Conservation (phyloP, 345 rosid species). For the Pistacia vera region DNA sequence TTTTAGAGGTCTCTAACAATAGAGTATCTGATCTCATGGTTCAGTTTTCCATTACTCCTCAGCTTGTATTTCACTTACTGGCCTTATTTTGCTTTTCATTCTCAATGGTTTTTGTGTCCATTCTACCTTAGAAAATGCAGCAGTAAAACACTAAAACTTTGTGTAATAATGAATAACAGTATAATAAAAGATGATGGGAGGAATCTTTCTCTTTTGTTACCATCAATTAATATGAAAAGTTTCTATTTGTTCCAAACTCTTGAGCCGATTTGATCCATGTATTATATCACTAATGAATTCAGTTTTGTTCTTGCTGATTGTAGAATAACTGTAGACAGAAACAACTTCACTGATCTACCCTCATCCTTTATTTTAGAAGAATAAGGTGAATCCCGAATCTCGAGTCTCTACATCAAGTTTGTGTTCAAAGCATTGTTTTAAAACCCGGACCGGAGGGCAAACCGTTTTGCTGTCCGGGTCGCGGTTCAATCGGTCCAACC, state of each 20-base stretch:
- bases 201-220: too few relatives aligned
- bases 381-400: too few relatives aligned
- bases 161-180: neutral
- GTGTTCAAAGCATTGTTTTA: too few relatives aligned
- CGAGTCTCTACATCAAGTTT: too few relatives aligned
- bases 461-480: too few relatives aligned
- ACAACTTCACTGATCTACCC: too few relatives aligned
- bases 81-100: neutral
- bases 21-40: neutral
- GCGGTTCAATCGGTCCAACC: too few relatives aligned
- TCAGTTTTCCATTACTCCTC: neutral
- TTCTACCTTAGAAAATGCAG: neutral
- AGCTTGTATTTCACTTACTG: neutral
- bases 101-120: neutral
- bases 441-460: too few relatives aligned
- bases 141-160: neutral
- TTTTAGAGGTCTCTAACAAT: constrained; percentile 3
- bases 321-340: too few relatives aligned
- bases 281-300: neutral
- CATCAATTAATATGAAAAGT: neutral
- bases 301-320: neutral
- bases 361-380: too few relatives aligned
- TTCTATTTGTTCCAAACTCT: neutral
- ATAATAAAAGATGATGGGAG: neutral
- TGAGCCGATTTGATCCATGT: neutral